Conservation (phyloP, 441 rosid species). For the Erysimum cheiri region DNA sequence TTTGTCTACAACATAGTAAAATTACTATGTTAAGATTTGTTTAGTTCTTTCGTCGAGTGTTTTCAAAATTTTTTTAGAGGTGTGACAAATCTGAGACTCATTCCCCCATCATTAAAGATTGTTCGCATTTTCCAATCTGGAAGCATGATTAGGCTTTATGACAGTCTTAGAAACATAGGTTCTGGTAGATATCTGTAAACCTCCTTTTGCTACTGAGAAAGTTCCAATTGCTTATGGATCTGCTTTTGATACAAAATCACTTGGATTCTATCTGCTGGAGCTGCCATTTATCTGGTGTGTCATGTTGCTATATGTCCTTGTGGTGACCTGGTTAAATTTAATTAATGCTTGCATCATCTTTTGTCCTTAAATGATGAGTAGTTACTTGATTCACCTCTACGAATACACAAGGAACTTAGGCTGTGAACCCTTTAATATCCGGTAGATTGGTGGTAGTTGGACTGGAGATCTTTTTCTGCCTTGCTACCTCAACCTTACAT, state of each 20-base stretch:
- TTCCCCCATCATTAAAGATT: neutral
- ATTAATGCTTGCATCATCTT: neutral
- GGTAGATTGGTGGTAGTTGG: slow-evolving; percentile 1
- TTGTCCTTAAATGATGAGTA: slow-evolving; percentile 20
- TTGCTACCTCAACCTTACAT: neutral
- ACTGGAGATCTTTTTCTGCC: slow-evolving; percentile 19
- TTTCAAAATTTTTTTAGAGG: too few species aligned
- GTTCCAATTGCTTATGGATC: neutral
- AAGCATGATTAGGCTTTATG: neutral
- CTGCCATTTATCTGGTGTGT: neutral
- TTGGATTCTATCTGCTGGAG: slow-evolving; percentile 15
- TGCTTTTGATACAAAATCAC: neutral
- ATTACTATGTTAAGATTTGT: neutral
- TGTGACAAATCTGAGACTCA: neutral
- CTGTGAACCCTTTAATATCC: neutral
- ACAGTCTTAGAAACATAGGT: neutral
- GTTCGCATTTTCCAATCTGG: neutral
- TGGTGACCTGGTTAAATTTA: neutral
- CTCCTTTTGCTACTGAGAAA: slow-evolving; percentile 3
- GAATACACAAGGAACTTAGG: neutral
- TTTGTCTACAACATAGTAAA: neutral
- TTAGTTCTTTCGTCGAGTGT: slow-evolving; percentile 16
- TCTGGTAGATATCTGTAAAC: slow-evolving; percentile 4
- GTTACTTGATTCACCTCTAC: neutral
- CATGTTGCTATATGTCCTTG: neutral